A percentile compares a stretch with the other conserved stretches of the same genome.
phyloP scores from a whole-genome alignment of 441 rosid species.

The Pelargonium cotyledonis region DNA sequence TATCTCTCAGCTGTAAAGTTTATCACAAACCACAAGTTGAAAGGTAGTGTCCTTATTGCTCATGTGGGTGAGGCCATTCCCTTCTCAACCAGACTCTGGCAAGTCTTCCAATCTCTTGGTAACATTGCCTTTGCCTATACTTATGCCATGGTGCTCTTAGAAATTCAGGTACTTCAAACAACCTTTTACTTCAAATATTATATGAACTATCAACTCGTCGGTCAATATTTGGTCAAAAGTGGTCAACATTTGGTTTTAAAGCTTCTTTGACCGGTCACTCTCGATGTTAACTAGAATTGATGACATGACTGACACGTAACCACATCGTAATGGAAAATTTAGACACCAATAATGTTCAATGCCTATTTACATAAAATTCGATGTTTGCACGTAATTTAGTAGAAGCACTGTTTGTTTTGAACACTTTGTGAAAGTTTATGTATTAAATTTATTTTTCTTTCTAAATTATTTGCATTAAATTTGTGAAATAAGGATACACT shows the following conservation, averaged over 20 bases:
- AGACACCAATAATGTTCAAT: too few species aligned
- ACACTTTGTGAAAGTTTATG: too few species aligned
- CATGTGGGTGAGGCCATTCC: not conserved
- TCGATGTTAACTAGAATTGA: too few species aligned
- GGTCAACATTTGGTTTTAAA: too few species aligned
- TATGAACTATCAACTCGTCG: not conserved
- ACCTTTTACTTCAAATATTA: too few species aligned
- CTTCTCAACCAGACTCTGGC: constrained; percentile 21
- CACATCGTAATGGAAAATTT: too few species aligned
- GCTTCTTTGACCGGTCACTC: too few species aligned
- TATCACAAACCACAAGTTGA: constrained; percentile 9
- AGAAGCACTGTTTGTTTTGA: too few species aligned
- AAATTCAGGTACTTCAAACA: constrained; percentile 25
- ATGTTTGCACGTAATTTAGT: too few species aligned
- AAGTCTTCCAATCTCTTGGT: constrained; percentile 30
- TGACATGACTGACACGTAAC: too few species aligned
- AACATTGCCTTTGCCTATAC: constrained; percentile 28
- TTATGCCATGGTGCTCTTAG: constrained; percentile 22
- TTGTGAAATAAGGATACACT: constrained; percentile 22
- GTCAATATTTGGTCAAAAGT: not conserved
- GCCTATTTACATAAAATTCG: too few species aligned
- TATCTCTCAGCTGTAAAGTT: constrained; percentile 17
- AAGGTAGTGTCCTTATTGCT: constrained; percentile 21
- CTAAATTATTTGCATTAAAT: not conserved
- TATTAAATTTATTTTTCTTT: too few species aligned